A percentile compares a stretch with the other conserved stretches of the same genome.
Conservation (phyloP, 2,329 filamentous ascomycete genomes). For the Sporothrix euskadiensis region DNA sequence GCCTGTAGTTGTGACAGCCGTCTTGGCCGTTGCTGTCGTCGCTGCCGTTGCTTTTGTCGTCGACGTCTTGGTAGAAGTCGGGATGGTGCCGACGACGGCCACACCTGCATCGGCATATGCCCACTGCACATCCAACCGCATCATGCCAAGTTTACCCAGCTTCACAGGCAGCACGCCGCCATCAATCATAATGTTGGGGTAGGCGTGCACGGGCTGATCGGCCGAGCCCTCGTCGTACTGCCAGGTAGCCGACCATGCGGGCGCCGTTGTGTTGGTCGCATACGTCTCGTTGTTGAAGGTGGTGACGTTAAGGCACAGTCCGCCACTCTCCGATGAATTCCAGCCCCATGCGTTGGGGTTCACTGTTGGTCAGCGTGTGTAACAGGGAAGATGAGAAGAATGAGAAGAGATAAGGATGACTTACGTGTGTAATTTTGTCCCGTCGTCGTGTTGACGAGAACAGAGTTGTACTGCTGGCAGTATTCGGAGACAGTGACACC, state of each 20-base stretch:
- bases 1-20: not conserved
- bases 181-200: constrained; percentile 54
- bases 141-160: constrained; percentile 39
- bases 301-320: constrained; percentile 44
- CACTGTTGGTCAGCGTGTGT: constrained; percentile 40
- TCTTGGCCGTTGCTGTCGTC: not conserved
- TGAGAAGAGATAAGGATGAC: constrained; percentile 33
- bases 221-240: constrained; percentile 45
- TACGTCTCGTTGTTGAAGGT: constrained; percentile 54
- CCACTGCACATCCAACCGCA: constrained; percentile 53
- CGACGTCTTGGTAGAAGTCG: constrained; percentile 42
- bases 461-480: constrained; percentile 31
- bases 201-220: constrained; percentile 54
- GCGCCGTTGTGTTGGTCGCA: constrained; percentile 47
- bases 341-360: constrained; percentile 60
- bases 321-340: constrained; percentile 42
- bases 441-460: constrained; percentile 35
- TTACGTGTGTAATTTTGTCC: constrained; percentile 51
- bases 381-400: not conserved
- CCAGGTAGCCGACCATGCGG: constrained; percentile 56
- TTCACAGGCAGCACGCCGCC: constrained; percentile 46
- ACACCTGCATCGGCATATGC: constrained; percentile 40
- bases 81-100: constrained; percentile 55
- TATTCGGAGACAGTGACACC: constrained; percentile 28
- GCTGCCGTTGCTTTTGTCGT: constrained; percentile 4